Evolutionary conservation across 2,329 filamentous ascomycete species (phyloP), one percentile per base, ranked within the genome.

Genomic region (Penicillium sp.): DNA sequence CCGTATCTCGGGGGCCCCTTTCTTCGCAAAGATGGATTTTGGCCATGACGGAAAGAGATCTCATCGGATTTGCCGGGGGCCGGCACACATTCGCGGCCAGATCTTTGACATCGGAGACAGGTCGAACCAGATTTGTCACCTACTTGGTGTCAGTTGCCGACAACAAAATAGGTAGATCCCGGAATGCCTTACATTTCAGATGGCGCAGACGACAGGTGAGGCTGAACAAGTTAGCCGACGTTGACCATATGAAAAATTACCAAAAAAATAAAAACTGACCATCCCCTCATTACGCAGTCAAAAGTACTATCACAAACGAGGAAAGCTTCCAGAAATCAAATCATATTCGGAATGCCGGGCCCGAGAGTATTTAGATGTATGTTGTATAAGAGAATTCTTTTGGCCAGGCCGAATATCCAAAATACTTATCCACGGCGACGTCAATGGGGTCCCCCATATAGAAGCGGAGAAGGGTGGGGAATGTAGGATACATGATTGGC

Each of bases 191-290:
- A 72, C 69, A 72, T 70, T 70, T 72, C 57, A 72, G 57, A 69
- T 72, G 69, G 66, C 69, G 69, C 64, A 70, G 63, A 61, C 69
- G 69, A 63, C 69, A 72, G 23, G 69, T 72, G 56, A 72, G 69
- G 64, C 69, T 72, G 30, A 46, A 41, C 35, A 27, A 29, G 8
- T 64, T 57, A 64, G 61, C 29, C 26, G 43, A 32, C 27, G 44
- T 35, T 14, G 29, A 39, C 47, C 41, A 4, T 11, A 16, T 16
- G 14, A 26, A 13, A 13, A 26, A 13, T 13, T 39, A 46, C 41
- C 16, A 39, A 8, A 34, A 40, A 16, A 46, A 48, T 27, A 46
- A 32, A 34, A 4, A 70, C 69, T 69, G 34, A 72, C 69, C 69
- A 72, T 67, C 69, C 69, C 68, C 69, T 72, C 69, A 71, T 72